phyloP scores from a whole-genome alignment of 495 filamentous ascomycete species.

The Neurospora sp. region DNA sequence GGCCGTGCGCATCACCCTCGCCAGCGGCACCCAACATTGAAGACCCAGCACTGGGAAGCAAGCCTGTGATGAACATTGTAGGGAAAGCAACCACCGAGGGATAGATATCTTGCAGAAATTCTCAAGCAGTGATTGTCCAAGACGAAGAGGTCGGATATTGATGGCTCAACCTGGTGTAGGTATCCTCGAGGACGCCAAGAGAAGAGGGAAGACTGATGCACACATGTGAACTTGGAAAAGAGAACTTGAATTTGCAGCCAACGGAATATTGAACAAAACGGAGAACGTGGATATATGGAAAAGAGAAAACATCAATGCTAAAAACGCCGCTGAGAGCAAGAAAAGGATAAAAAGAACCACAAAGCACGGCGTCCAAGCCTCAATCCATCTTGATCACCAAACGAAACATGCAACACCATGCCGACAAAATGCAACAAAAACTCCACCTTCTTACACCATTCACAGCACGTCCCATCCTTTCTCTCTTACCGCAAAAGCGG shows the following conservation, averaged over 20 bases:
- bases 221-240: neutral
- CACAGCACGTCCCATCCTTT: neutral
- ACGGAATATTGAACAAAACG: neutral
- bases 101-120: neutral
- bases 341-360: neutral
- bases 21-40: neutral
- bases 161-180: neutral
- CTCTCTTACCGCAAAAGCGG: slow-evolving; percentile 18
- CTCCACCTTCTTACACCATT: neutral
- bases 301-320: neutral
- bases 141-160: neutral
- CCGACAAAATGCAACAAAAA: neutral
- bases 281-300: neutral
- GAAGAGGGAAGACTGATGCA: neutral
- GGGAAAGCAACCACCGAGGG: neutral
- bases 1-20: neutral
- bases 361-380: neutral
- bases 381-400: neutral
- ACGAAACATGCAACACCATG: neutral
- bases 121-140: neutral
- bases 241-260: neutral
- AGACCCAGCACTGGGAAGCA: neutral
- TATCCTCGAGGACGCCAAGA: neutral
- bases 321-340: neutral
- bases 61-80: neutral